These are phyloP conservation scores for Zoysia japonica DNA, from an alignment of 176 grass and related monocot genomes.

Conservation along the genomic window DNA sequence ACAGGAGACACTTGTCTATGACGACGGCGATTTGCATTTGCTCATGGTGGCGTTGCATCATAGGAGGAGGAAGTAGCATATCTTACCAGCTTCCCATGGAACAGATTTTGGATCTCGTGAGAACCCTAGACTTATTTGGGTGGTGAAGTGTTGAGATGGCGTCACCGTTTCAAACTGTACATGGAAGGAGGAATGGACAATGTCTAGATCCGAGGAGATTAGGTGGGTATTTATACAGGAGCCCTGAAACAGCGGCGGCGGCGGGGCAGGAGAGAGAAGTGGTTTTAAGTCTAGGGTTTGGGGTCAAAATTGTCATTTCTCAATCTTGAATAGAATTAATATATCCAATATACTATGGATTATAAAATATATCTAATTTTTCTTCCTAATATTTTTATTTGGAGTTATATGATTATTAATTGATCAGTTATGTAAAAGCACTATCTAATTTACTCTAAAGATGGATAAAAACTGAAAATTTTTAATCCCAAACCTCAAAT, in stretches of 20 bases:
- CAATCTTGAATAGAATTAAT: neutral
- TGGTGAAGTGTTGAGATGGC: rapidly evolving
- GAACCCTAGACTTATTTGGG: neutral
- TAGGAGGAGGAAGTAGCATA: rapidly evolving
- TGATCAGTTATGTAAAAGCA: too few species aligned
- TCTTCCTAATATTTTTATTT: too few species aligned
- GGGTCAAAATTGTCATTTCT: neutral
- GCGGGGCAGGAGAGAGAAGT: neutral
- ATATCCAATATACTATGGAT: neutral
- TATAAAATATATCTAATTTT: neutral
- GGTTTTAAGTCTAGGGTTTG: neutral
- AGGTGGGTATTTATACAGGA: neutral
- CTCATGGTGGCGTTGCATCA: rapidly evolving
- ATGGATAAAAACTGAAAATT: too few species aligned
- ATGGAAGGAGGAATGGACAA: too few species aligned
- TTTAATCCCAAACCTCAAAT: too few species aligned
- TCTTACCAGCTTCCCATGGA: rapidly evolving
- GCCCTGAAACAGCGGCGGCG: neutral
- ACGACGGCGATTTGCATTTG: neutral
- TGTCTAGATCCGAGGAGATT: neutral
- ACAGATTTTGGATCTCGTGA: neutral
- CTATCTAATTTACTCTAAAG: too few species aligned
- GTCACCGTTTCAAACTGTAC: rapidly evolving
- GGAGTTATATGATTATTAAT: too few species aligned
- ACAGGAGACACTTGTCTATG: neutral